Conservation (phyloP, 2,329 filamentous ascomycete species). For the Ophiostoma novo-ulmi region DNA sequence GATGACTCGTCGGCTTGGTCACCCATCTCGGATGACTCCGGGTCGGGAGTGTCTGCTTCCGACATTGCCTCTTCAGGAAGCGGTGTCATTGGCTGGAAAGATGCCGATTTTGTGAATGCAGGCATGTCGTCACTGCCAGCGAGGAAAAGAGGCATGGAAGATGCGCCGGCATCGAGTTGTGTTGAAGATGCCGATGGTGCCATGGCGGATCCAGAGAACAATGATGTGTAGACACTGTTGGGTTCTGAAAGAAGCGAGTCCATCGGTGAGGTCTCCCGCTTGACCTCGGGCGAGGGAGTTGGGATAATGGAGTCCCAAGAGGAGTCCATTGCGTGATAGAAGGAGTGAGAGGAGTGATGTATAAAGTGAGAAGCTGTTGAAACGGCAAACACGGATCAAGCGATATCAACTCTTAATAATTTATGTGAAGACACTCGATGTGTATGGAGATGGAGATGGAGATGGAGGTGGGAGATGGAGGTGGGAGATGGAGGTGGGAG, state of each 20-base stretch:
- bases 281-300: constrained; percentile 42
- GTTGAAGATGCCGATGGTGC: constrained; percentile 41
- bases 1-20: constrained; percentile 18
- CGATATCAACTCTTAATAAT: background rate
- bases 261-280: constrained; percentile 50
- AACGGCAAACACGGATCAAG: background rate
- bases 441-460: background rate
- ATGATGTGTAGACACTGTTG: constrained; percentile 28
- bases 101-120: background rate
- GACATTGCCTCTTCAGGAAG: constrained; percentile 12
- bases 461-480: background rate
- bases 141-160: background rate
- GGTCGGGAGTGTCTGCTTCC: background rate
- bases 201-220: constrained; percentile 41
- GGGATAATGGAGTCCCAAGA: constrained; percentile 13
- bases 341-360: background rate
- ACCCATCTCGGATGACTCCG: constrained; percentile 10
- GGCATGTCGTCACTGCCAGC: background rate
- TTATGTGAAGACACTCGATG: background rate
- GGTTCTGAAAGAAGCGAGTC: constrained; percentile 52
- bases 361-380: background rate
- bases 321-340: constrained; percentile 23
- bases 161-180: background rate
- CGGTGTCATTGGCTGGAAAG: constrained; percentile 14
- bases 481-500: background rate